Evolutionary conservation across 148 eudicot genomes (phyloP), one percentile per base, ranked within the genome.

Genomic region (Rhododendron williamsianum): DNA sequence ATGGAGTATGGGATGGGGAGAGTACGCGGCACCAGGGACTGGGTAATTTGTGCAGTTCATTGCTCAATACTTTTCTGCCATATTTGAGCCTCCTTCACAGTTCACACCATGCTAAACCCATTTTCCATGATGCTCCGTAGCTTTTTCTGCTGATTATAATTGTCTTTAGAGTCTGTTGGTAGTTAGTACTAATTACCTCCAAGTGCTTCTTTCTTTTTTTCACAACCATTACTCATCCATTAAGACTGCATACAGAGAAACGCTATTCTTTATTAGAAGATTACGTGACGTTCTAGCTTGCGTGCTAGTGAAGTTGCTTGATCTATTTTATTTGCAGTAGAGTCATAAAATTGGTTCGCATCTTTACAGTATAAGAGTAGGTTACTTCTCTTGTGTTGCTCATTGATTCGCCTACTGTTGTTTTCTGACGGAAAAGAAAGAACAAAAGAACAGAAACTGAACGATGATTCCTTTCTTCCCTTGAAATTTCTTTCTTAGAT

Each of bases 1-100:
- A 84, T 94, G 93, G 98, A 96, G 86, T 94, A 96, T 87, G 98
- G 98, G 82, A 89, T 92, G 84, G 92, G 83, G 82, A 93, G 77
- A 81, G 74, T 91, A 48, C 94, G 98, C 58, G 98, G 98, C 48
- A 91, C 91, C 74, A 81, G 88, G 79, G 98, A 96, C 84, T 96
- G 95, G 94, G 98, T 96, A 93, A 90, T 80, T 83, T 84, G 85
- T 76, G 16, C 71, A 51, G 49, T 45, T 74, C 43, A 8, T 48
- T 65, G 16, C 16, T 41, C n/a, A 76, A 7, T 38, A 30, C 4
- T 41, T 71, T 73, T 52, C 74, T 80, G 21, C 25, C 81, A 81
- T 38, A 45, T 23, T 35, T 63, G n/a, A 46, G 27, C 33, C 56
- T 77, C 13, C 76, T 30, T 71, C 74, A 30, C 74, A 8, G 10